These are phyloP conservation scores for Macadamia integrifolia DNA, from an alignment of 164 flowering plant genomes.

Conservation along the genomic window DNA sequence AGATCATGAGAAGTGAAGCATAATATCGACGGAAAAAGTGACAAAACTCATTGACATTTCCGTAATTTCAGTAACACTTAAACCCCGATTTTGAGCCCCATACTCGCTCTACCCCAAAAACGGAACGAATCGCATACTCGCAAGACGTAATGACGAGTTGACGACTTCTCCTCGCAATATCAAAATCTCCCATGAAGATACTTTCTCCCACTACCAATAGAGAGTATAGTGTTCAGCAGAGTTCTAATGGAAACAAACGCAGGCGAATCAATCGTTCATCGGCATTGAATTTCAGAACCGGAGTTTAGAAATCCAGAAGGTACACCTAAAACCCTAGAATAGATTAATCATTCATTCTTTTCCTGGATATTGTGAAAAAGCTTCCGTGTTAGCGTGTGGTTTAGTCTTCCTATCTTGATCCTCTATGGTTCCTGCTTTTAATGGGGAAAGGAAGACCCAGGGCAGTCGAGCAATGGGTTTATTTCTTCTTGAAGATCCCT, in stretches of 20 bases:
- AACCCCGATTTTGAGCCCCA: no score
- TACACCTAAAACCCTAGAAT: background rate
- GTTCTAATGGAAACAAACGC: background rate
- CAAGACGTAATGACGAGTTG: no score
- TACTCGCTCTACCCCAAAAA: no score
- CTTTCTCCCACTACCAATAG: background rate
- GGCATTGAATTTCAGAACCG: background rate
- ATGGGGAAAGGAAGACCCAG: slow-evolving; percentile 93
- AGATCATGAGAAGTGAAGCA: no score
- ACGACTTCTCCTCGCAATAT: no score
- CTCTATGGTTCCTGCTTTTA: background rate
- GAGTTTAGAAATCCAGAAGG: background rate
- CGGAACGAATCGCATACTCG: no score
- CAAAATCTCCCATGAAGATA: background rate
- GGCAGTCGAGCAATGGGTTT: slow-evolving; percentile 72
- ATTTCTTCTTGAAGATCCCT: slow-evolving; percentile 40
- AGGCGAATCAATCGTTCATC: background rate
- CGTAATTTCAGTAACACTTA: background rate
- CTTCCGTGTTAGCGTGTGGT: background rate
- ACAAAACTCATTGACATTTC: background rate
- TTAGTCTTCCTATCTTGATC: background rate
- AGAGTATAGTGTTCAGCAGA: background rate
- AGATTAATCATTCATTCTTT: no score
- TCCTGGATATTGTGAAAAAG: background rate
- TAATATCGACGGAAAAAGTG: no score